Evolutionary conservation across 2,329 filamentous ascomycete species (phyloP).

Genomic region (Xylaria sp.): DNA sequence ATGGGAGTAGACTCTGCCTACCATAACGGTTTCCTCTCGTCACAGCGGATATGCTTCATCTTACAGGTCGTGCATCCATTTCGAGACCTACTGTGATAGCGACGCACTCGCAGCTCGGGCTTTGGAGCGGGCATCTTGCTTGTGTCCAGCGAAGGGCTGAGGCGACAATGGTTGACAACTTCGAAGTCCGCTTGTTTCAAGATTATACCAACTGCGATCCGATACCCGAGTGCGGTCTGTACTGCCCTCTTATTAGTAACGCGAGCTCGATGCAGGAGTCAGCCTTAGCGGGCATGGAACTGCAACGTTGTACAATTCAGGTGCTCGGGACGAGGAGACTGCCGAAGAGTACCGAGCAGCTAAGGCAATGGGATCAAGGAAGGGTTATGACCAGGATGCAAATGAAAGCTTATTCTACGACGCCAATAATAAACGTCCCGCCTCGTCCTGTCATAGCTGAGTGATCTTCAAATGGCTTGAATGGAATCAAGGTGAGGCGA

Average conservation of each 20-base stretch:
- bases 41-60: constrained; percentile 44
- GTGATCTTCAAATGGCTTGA: constrained; percentile 33
- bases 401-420: constrained; percentile 36
- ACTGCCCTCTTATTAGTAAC: constrained; percentile 32
- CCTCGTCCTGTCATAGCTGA: constrained; percentile 38
- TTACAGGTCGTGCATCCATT: constrained; percentile 45
- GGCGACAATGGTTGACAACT: constrained; percentile 4
- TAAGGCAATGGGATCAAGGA: constrained; percentile 21
- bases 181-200: constrained; percentile 29
- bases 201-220: constrained; percentile 23
- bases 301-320: constrained; percentile 29
- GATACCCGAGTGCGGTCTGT: constrained; percentile 29
- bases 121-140: constrained; percentile 42
- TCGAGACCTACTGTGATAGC: constrained; percentile 45
- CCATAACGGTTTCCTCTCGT: constrained; percentile 46
- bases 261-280: constrained; percentile 37
- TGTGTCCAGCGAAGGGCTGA: constrained; percentile 12
- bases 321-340: constrained; percentile 1
- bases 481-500: constrained; percentile 30
- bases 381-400: constrained; percentile 26
- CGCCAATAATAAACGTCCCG: constrained; percentile 35
- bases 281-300: constrained; percentile 31
- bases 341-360: constrained; percentile 26
- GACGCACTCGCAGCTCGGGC: constrained; percentile 41
- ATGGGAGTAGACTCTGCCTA: constrained; percentile 37